phyloP scores from a whole-genome alignment of 352 stramenopile genomes.

The Phytophthora foliorum region DNA sequence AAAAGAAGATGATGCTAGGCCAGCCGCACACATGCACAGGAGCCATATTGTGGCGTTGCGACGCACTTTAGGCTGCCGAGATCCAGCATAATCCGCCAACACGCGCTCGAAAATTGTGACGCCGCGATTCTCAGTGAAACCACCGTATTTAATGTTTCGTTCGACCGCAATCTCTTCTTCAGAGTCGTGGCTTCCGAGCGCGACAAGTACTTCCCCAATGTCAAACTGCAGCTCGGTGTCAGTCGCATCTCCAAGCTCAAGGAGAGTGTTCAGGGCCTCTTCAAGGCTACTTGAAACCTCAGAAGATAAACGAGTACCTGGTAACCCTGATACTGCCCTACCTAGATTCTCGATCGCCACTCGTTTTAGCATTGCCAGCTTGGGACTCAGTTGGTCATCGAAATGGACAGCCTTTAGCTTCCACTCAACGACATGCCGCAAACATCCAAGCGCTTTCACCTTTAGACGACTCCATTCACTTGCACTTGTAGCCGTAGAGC shows the following conservation, averaged over 20 bases:
- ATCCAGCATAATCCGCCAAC: conserved; percentile 45
- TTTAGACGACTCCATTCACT: conserved; percentile 51
- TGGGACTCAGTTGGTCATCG: conserved; percentile 54
- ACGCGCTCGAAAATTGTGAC: conserved; percentile 53
- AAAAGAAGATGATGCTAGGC: conserved; percentile 30
- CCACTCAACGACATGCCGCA: conserved; percentile 56
- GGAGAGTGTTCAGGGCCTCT: conserved; percentile 31
- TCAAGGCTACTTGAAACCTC: conserved; percentile 38
- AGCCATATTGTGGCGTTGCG: conserved; percentile 74
- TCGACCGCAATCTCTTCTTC: conserved; percentile 31
- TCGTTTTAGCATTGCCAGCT: conserved; percentile 48
- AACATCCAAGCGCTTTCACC: conserved; percentile 29
- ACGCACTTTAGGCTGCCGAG: conserved; percentile 53
- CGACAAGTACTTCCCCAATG: conserved; percentile 61
- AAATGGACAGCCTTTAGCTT: conserved; percentile 47
- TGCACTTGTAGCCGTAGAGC: conserved; percentile 4
- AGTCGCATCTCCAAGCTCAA: conserved; percentile 35
- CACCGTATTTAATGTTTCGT: conserved; percentile 20
- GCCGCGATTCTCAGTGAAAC: conserved; percentile 45
- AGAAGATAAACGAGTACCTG: conserved; percentile 15
- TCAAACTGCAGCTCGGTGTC: conserved; percentile 63
- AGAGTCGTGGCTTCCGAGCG: conserved; percentile 51
- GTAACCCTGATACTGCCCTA: conserved; percentile 40
- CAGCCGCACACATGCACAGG: conserved; percentile 71
- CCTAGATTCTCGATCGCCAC: conserved; percentile 56